Base-by-base conservation (phyloP, 306 rosid genomes). In the Clitoria ternatea region DNA sequence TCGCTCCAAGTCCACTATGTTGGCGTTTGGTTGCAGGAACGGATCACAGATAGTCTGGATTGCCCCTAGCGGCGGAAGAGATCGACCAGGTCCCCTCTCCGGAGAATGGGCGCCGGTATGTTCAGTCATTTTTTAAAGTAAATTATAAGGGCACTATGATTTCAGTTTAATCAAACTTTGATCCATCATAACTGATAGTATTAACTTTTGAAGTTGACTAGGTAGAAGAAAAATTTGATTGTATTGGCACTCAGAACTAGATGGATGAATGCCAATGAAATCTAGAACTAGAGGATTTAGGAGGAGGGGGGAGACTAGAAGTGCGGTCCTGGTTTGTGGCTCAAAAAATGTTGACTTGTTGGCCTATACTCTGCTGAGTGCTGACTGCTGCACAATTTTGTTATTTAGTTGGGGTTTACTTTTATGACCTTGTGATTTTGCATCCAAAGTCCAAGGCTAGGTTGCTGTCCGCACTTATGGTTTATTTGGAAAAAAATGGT, bases 21-120 rank as follows among this genome's bases (percentile, higher is more conserved):
- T 70, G 66, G 36, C 30, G 44, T 50, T 79, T 68, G 84, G 57
- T 18, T 70, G 74, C 78, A 95, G 99, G 89, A 80, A 87, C 70
- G 97, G 99, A 55, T 95, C 97, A 27, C 97, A 91, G 75, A 52
- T 95, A 49, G 69, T 95, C 62, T 95, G 99, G 99, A 87, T 95
- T 85, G 99, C 99, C 45, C 97, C 99, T 36, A 95, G 99, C 32
- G 99, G 99, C 9, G 99, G 99, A 15, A 87, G 99, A 86, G 99
- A 95, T 62, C 86, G 99, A 55, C 87, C 96, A 22, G 86, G 83
- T 86, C 87, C 89, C 14, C 47, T 37, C 0, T 84, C 90, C 4
- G 81, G 84, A 69, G 99, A 91, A 72, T 95, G 91, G 86, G 72
- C 18, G 66, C 96, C 99, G 6, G 99, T 95, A 84, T 83, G 96